A percentile compares a stretch with the other conserved stretches of the same genome.
Conservation (phyloP, 495 filamentous ascomycete species). For the Penicillium subrubescens region DNA sequence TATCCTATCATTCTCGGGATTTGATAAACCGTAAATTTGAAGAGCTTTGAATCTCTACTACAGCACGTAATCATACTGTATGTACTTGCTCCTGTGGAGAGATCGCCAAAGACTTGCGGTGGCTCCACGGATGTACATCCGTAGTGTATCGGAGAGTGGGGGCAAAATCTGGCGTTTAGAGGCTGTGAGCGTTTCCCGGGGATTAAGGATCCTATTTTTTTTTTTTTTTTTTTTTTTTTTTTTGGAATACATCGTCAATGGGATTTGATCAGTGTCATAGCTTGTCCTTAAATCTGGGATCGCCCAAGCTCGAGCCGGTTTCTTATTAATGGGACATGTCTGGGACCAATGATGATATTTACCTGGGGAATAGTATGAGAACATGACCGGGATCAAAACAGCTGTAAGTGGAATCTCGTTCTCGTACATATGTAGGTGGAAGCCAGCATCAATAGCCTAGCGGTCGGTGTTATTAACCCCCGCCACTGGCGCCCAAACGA, state of each 20-base stretch:
- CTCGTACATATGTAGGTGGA: slow-evolving; percentile 13
- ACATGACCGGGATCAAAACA: not conserved
- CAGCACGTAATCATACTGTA: too few relatives aligned
- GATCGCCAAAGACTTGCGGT: not conserved
- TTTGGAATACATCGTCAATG: not conserved
- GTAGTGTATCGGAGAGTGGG: not conserved
- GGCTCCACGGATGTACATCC: not conserved
- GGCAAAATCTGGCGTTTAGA: not conserved
- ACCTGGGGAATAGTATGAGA: not conserved
- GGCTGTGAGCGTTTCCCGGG: not conserved
- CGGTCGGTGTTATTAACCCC: not conserved
- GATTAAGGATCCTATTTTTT: not conserved
- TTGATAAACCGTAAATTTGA: not conserved
- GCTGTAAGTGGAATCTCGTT: not conserved
- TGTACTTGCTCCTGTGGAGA: not conserved
- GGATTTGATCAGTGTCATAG: not conserved
- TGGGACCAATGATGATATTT: not conserved
- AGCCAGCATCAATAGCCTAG: slow-evolving; percentile 11
- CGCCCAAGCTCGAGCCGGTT: not conserved
- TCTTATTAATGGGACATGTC: not conserved
- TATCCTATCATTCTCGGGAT: not conserved
- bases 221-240: not conserved
- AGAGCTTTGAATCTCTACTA: not conserved
- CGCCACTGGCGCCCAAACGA: not conserved
- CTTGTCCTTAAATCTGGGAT: not conserved